Conservation (phyloP, 1,284 basidiomycete species). For the Chiua sp. region DNA sequence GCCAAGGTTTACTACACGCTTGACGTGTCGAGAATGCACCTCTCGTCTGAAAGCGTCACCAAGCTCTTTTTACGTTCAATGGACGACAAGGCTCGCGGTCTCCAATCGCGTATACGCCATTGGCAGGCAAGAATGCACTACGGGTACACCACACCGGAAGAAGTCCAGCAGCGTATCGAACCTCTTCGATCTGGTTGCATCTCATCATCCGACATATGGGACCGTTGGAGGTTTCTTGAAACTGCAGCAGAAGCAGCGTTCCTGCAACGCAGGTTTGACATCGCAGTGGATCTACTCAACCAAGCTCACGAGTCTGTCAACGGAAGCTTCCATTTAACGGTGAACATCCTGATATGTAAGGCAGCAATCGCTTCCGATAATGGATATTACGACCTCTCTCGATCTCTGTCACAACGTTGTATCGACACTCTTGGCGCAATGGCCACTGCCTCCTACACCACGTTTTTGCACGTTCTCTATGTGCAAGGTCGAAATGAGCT, state of each 20-base stretch:
- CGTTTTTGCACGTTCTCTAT: not conserved
- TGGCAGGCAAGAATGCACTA: not conserved
- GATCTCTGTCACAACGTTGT: not conserved
- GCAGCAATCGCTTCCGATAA: not conserved
- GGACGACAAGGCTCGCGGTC: not conserved
- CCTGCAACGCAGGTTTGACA: not conserved
- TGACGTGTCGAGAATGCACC: not conserved
- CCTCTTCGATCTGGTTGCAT: not conserved
- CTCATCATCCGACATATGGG: not conserved
- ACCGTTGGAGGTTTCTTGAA: not conserved
- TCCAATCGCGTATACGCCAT: not conserved
- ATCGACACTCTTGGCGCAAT: not conserved
- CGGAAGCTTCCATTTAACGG: not conserved
- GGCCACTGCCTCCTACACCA: not conserved
- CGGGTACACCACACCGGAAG: not conserved
- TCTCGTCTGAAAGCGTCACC: not conserved
- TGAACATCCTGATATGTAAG: not conserved
- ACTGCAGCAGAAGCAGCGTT: not conserved
- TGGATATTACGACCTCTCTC: not conserved
- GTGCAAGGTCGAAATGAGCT: not conserved
- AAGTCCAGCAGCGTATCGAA: not conserved
- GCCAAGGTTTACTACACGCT: not conserved
- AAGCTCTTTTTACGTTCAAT: not conserved
- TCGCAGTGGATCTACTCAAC: not conserved
- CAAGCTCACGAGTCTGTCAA: not conserved